Evolutionary conservation across 2,329 filamentous ascomycete genomes (phyloP).

Genomic region (Calonectria pauciramosa): DNA sequence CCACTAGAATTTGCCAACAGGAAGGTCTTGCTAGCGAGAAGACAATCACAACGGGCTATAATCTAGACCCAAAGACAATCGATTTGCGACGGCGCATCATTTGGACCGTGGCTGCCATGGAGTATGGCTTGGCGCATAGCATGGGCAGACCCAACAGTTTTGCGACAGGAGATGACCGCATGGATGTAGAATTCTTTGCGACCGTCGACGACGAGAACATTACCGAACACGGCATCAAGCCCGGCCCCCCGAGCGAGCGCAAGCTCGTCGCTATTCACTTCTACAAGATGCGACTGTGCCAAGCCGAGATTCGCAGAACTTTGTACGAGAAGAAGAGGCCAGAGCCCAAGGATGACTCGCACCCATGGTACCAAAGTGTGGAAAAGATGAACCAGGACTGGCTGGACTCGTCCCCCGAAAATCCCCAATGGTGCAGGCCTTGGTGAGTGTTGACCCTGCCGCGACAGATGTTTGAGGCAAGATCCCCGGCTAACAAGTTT

Average conservation of each 20-base stretch:
- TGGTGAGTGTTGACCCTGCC: conserved; percentile 70
- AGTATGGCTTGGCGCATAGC: conserved; percentile 87
- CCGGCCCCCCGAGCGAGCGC: conserved; percentile 80
- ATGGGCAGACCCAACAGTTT: conserved; percentile 91
- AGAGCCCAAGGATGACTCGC: conserved; percentile 81
- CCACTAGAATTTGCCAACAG: conserved; percentile 89
- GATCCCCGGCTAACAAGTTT: conserved; percentile 24
- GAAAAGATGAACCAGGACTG: conserved; percentile 83
- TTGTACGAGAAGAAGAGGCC: conserved; percentile 88
- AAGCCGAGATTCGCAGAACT: conserved; percentile 88
- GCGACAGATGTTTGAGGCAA: background rate
- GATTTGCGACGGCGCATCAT: conserved; percentile 91
- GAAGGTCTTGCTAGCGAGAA: conserved; percentile 90
- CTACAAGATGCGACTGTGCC: conserved; percentile 89
- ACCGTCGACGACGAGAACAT: conserved; percentile 88
- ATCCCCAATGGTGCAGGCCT: conserved; percentile 78
- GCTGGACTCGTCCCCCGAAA: conserved; percentile 81
- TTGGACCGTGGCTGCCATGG: conserved; percentile 91
- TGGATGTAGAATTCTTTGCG: conserved; percentile 89
- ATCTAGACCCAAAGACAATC: conserved; percentile 79
- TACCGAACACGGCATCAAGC: conserved; percentile 79
- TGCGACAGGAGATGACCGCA: conserved; percentile 83
- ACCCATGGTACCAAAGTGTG: conserved; percentile 91
- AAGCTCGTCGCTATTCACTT: conserved; percentile 95
- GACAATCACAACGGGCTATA: conserved; percentile 78